phyloP scores from a whole-genome alignment of 805 yeast genomes.

The Cyberlindnera mycetangii region DNA sequence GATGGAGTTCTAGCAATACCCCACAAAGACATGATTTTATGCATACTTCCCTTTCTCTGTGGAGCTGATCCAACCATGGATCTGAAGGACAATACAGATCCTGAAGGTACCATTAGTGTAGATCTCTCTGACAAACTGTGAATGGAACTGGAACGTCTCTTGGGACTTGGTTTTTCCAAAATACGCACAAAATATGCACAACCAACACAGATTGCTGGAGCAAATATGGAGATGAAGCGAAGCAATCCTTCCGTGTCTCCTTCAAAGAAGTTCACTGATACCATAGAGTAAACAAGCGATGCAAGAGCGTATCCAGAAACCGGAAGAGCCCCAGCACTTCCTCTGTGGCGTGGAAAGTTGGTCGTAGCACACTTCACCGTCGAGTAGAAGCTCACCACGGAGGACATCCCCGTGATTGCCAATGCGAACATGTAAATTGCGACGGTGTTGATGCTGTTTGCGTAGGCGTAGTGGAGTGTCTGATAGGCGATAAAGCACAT shows the following conservation, averaged over 20 bases:
- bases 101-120: slow-evolving; percentile 8
- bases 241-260: slow-evolving; percentile 55
- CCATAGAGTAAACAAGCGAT: slow-evolving; percentile 59
- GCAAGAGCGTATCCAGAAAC: slow-evolving; percentile 55
- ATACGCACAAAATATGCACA: slow-evolving; percentile 33
- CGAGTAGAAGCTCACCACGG: slow-evolving; percentile 57
- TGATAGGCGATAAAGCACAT: slow-evolving; percentile 54
- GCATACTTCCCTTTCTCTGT: slow-evolving; percentile 20
- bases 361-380: slow-evolving; percentile 46
- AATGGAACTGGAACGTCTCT: slow-evolving; percentile 8
- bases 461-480: slow-evolving; percentile 46
- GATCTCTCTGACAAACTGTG: slow-evolving; percentile 9
- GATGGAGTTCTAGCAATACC: slow-evolving; percentile 29
- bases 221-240: slow-evolving; percentile 49
- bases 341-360: slow-evolving; percentile 70
- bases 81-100: slow-evolving; percentile 11
- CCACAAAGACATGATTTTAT: slow-evolving; percentile 26
- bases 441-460: slow-evolving; percentile 37
- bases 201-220: slow-evolving; percentile 35
- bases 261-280: slow-evolving; percentile 51
- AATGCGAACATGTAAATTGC: slow-evolving; percentile 46
- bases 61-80: slow-evolving; percentile 7
- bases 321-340: slow-evolving; percentile 31
- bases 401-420: slow-evolving; percentile 60
- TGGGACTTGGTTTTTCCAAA: slow-evolving; percentile 16